Base-by-base conservation (phyloP, 1,139 yeast genomes). In the Dujonia santamariae region DNA sequence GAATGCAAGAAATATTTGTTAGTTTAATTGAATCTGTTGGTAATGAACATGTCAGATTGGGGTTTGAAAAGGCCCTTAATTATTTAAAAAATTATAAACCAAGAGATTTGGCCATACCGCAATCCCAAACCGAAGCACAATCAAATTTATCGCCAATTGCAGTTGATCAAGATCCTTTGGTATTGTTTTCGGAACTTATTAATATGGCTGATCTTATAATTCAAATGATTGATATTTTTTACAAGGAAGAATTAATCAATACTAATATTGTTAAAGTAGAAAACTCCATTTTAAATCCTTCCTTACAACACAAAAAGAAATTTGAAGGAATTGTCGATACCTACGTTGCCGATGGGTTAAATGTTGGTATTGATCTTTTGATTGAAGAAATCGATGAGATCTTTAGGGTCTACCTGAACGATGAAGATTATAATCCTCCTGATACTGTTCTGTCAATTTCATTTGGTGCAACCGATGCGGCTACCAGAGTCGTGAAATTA, bases 191-290 rank as follows among this genome's bases (percentile, higher is more conserved):
- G 14, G 97, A 90, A 53, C 67, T 92, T 42, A 94, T 92, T 28
- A 92, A 90, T 48, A 81, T 87, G 46, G 97, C 96, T 6, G 98
- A 92, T 54, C 64, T 90, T 41, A 86, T 92, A 20, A 84, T 87
- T 50, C 97, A 90, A 54, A 87, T 92, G 95, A 65, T 88, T 29
- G 92, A 86, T 40, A 87, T 88, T 2, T 92, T 92, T 50, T 90
- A 87, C 58, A 84, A 85, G 46, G 92, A 86, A 52, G 97, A 92
- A 53, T 68, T 92, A 44, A 72, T 85, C 3, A 60, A 69, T 28
- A 65, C 75, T 32, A 74, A 74, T 29, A 72, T 82, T 18, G 77
- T 87, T 18, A 80, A 78, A 47, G 74, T 78, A 39, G 84, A 82
- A 44, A 71, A 75, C 40, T 95, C 94, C 38, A 85, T 90, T 48